Evolutionary conservation across 345 rosid species (phyloP).

Genomic region (Aquilaria malaccensis): DNA sequence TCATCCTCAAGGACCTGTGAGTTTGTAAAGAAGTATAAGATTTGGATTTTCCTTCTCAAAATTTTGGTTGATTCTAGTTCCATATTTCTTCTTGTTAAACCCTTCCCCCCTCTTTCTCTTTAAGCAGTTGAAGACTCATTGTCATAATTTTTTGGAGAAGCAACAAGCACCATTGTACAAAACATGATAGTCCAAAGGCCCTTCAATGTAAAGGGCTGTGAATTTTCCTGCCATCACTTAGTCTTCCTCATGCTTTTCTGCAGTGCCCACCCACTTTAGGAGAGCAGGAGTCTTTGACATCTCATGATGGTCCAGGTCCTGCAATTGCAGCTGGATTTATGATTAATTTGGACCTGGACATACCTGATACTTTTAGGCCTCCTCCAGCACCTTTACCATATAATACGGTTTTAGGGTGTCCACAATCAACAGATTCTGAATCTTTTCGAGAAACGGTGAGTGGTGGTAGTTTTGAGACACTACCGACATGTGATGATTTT

Average conservation of each 20-base stretch:
- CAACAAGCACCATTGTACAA: no score
- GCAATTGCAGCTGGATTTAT: conserved; percentile 48
- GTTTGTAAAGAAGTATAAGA: background rate
- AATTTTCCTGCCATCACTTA: no score
- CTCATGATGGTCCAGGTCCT: conserved; percentile 33
- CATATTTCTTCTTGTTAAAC: conserved; percentile 1
- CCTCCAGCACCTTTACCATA: conserved; percentile 76
- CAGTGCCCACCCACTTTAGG: conserved; percentile 60
- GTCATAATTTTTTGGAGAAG: no score
- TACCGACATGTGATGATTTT: conserved; percentile 34
- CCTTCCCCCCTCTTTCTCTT: background rate
- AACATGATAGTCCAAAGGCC: no score
- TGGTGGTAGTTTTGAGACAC: conserved; percentile 34
- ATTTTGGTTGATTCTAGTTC: background rate
- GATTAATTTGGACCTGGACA: conserved; percentile 47
- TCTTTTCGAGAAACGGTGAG: conserved; percentile 28
- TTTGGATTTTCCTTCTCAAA: background rate
- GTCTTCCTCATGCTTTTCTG: conserved; percentile 3
- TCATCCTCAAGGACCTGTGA: background rate
- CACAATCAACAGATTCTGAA: conserved; percentile 29
- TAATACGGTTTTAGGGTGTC: conserved; percentile 48
- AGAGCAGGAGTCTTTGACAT: conserved; percentile 39
- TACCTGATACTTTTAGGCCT: conserved; percentile 57
- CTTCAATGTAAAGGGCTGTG: no score
- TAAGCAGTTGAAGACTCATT: conserved; percentile 1